phyloP scores from a whole-genome alignment of 495 filamentous ascomycete genomes.

The Hyaloscypha finlandica region DNA sequence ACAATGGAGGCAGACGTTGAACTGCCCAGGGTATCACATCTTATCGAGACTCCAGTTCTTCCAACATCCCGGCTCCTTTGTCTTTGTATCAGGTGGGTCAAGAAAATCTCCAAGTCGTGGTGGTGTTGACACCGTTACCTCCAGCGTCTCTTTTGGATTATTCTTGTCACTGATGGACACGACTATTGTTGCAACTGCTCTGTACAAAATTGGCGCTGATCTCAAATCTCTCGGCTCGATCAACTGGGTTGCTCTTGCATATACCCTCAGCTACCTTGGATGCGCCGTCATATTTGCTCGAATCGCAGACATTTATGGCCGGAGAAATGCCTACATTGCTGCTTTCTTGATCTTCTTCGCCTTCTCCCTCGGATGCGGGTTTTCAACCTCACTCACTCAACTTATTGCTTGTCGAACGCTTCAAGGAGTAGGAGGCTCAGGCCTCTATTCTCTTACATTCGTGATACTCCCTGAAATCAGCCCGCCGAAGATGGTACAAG shows the following conservation, averaged over 20 bases:
- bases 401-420: constrained; percentile 46
- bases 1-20: neutral
- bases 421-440: constrained; percentile 47
- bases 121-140: neutral
- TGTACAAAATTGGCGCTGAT: constrained; percentile 33
- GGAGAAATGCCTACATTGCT: constrained; percentile 46
- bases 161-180: constrained; percentile 35
- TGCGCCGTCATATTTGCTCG: constrained; percentile 48
- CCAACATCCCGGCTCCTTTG: constrained; percentile 24
- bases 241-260: constrained; percentile 57
- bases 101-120: neutral
- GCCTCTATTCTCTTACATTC: constrained; percentile 52
- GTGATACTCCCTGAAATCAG: constrained; percentile 54
- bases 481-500: constrained; percentile 38
- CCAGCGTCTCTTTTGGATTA: constrained; percentile 30
- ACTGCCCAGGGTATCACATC: neutral
- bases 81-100: constrained; percentile 19
- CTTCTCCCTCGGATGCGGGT: constrained; percentile 57
- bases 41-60: constrained; percentile 2
- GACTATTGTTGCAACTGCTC: constrained; percentile 35
- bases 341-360: constrained; percentile 53
- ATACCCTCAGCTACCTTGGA: constrained; percentile 56
- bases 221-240: constrained; percentile 24
- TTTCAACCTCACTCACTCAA: constrained; percentile 44
- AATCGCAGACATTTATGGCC: constrained; percentile 54